Evolutionary conservation across 2,329 filamentous ascomycete genomes (phyloP).

Genomic region (Stromatinia cepivora): DNA sequence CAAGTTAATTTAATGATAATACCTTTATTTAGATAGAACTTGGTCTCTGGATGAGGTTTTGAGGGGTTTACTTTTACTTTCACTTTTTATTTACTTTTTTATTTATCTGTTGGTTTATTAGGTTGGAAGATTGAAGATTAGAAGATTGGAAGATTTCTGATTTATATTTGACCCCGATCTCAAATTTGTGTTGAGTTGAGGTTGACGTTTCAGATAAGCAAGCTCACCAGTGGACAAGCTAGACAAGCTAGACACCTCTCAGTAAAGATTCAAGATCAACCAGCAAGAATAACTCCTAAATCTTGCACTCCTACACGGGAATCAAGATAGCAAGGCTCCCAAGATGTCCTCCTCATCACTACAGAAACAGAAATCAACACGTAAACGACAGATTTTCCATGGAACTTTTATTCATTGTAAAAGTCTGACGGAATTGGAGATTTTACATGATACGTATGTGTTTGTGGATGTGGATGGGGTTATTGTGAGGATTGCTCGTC

Average conservation of each 20-base stretch:
- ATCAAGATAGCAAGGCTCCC: background rate
- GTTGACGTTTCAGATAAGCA: too few relatives aligned
- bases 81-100: too few relatives aligned
- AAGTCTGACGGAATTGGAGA: constrained; percentile 50
- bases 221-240: too few relatives aligned
- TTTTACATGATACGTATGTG: constrained; percentile 48
- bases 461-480: constrained; percentile 54
- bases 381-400: constrained; percentile 48
- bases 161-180: too few relatives aligned
- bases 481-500: constrained; percentile 44
- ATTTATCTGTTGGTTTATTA: too few relatives aligned
- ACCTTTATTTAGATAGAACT: background rate
- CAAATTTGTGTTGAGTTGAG: too few relatives aligned
- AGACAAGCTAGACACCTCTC: background rate
- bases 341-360: background rate
- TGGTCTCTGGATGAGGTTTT: background rate
- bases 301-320: background rate
- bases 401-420: constrained; percentile 63
- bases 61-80: too few relatives aligned
- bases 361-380: background rate
- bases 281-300: background rate
- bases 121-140: too few relatives aligned
- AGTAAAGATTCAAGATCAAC: background rate
- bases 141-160: too few relatives aligned
- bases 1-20: background rate